Evolutionary conservation across 1,284 basidiomycete species (phyloP), one percentile per base, ranked within the genome.

Genomic region (Trametes polyzona): DNA sequence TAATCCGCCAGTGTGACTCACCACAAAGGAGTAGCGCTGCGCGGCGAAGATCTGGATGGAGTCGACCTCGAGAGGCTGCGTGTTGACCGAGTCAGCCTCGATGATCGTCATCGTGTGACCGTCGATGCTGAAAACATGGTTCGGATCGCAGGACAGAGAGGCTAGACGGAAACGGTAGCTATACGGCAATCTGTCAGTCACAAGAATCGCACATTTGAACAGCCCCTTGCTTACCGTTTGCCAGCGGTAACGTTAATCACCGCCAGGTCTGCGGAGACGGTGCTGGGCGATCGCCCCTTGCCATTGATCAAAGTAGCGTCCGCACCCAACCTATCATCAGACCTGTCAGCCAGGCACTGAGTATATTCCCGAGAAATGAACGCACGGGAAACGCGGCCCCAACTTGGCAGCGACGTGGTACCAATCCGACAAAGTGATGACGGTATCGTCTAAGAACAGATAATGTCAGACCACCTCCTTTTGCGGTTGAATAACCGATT

Each of bases 241-340:
- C 70, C 62, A 19, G 52, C 17, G 3, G 54, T 52, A 12, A 74
- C 72, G 17, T 50, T 69, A 52, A 77, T 67, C 0, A 76, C 70
- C 1, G 75, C 63, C 24, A 76, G 61, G 4, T 66, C 56, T 11
- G 65, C 58, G 4, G 61, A 54, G 2, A 66, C 56, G 4, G 63
- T 65, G 19, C 65, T 63, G 9, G 56, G 41, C 47, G 55, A 71
- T 3, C 73, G 69, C 11, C 80, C 79, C 26, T 69, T 65, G 5
- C 79, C 78, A 46, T 86, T 86, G 66, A 87, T 81, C 5, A 86
- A 67, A 2, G 79, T 82, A 0, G 78, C 43, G 32, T 61, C 60
- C 4, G 64, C 36, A 14, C 55, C 56, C 14, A 51, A 32, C 29
- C 65, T 67, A 43, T 12, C 11, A 47, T 3, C 3, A 12, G 32